These are phyloP conservation scores for Torrubiella hemipterigena DNA, from an alignment of 2,329 filamentous ascomycete species.

Conservation along the genomic window DNA sequence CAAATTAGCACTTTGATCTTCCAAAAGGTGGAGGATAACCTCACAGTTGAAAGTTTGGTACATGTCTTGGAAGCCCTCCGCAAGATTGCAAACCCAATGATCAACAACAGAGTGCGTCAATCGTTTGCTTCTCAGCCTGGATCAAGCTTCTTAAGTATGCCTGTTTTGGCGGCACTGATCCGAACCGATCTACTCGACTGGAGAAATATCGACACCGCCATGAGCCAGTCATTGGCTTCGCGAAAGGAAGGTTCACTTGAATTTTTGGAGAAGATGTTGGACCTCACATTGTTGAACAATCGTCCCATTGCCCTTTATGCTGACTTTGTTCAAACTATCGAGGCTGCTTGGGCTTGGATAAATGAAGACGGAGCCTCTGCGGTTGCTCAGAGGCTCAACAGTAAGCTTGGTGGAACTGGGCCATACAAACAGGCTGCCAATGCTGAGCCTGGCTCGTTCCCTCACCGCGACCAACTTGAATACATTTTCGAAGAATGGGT, in stretches of 20 bases:
- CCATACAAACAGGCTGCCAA: slow-evolving; percentile 24
- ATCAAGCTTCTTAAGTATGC: slow-evolving; percentile 42
- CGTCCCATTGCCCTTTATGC: slow-evolving; percentile 68
- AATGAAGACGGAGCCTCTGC: slow-evolving; percentile 54
- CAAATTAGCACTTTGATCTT: slow-evolving; percentile 48
- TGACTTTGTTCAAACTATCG: slow-evolving; percentile 74
- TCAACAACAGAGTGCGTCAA: slow-evolving; percentile 42
- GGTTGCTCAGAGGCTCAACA: slow-evolving; percentile 59
- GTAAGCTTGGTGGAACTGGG: slow-evolving; percentile 37
- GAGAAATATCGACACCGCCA: slow-evolving; percentile 55
- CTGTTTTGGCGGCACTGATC: slow-evolving; percentile 44
- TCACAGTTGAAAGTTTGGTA: slow-evolving; percentile 49
- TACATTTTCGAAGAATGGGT: slow-evolving; percentile 97
- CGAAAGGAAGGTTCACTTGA: slow-evolving; percentile 63
- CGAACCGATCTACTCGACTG: slow-evolving; percentile 51
- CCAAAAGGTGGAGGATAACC: slow-evolving; percentile 37
- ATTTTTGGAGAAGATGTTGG: slow-evolving; percentile 69
- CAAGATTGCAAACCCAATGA: slow-evolving; percentile 42
- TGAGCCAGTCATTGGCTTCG: slow-evolving; percentile 60
- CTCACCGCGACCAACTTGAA: slow-evolving; percentile 72
- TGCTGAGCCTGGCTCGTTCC: slow-evolving; percentile 36
- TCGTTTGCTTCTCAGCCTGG: slow-evolving; percentile 46
- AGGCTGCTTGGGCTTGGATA: slow-evolving; percentile 73
- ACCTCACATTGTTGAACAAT: slow-evolving; percentile 67
- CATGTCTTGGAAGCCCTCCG: slow-evolving; percentile 49